phyloP scores from a whole-genome alignment of 139 green algal genomes.

The Desmodesmus armatus region DNA sequence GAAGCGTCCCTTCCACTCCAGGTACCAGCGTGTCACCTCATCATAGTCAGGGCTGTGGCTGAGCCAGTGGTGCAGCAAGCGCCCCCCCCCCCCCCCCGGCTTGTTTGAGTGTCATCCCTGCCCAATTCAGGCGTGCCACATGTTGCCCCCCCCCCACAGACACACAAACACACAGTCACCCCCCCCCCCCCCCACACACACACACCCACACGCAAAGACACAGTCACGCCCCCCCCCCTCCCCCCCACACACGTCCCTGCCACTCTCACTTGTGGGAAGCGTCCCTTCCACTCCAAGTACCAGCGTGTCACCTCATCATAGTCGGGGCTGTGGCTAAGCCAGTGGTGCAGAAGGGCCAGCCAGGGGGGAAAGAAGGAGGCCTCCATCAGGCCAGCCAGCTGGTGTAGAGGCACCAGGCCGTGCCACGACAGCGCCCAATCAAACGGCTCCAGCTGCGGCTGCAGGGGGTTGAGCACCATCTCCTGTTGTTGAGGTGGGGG shows the following conservation, averaged over 20 bases:
- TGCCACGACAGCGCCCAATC: constrained; percentile 89
- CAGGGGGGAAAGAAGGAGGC: constrained; percentile 82
- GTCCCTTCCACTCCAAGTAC: constrained; percentile 94
- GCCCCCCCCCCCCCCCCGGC: too few species aligned
- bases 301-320: constrained; percentile 93
- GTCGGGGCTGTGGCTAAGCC: constrained; percentile 82
- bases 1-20: constrained; percentile 89
- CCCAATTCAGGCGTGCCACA: background rate
- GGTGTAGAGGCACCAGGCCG: constrained; percentile 64
- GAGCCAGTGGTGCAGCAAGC: constrained; percentile 92
- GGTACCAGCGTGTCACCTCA: constrained; percentile 94
- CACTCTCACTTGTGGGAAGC: too few species aligned
- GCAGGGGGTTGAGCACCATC: constrained; percentile 85
- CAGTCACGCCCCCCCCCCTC: too few species aligned
- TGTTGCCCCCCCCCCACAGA: too few species aligned
- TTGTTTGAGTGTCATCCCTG: background rate
- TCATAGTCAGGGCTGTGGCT: constrained; percentile 80
- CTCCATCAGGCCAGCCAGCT: constrained; percentile 78
- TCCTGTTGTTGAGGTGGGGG: constrained; percentile 49
- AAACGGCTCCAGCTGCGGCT: constrained; percentile 86
- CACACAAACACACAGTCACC: too few species aligned
- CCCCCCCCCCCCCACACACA: too few species aligned
- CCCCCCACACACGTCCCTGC: too few species aligned
- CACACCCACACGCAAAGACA: too few species aligned
- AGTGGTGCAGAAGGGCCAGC: constrained; percentile 84